These are phyloP conservation scores for Saccharomyces hybrid DNA, from an alignment of 1,139 yeast genomes.

Conservation along the genomic window DNA sequence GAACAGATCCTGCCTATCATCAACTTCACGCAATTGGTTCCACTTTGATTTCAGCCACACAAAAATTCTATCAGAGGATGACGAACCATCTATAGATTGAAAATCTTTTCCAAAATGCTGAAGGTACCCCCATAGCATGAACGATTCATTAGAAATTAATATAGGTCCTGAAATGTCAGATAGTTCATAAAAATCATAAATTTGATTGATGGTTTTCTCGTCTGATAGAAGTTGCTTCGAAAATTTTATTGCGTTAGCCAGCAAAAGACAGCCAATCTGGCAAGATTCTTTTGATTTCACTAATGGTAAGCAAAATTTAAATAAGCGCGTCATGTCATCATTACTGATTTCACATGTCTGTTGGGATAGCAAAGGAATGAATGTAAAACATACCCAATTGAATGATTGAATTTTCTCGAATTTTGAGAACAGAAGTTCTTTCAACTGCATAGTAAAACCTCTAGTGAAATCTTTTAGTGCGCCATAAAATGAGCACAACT, in stretches of 20 bases:
- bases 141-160: conserved; percentile 38
- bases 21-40: conserved; percentile 21
- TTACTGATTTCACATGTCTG: conserved; percentile 17
- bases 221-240: conserved; percentile 31
- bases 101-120: conserved; percentile 35
- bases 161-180: conserved; percentile 57
- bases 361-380: conserved; percentile 31
- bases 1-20: conserved; percentile 24
- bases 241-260: conserved; percentile 23
- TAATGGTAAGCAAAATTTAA: conserved; percentile 42
- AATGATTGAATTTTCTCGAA: conserved; percentile 25
- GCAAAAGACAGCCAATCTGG: conserved; percentile 31
- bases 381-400: conserved; percentile 37
- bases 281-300: conserved; percentile 33
- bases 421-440: conserved; percentile 10
- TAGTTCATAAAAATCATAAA: conserved; percentile 44
- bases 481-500: conserved; percentile 16
- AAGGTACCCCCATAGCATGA: conserved; percentile 47
- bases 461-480: conserved; percentile 7
- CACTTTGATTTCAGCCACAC: conserved; percentile 47
- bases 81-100: conserved; percentile 23
- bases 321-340: conserved; percentile 21
- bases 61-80: conserved; percentile 29
- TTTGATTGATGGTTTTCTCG: conserved; percentile 37
- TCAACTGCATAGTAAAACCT: conserved; percentile 5